Evolutionary conservation across 1,284 basidiomycete genomes (phyloP).

Genomic region (Cutaneotrichosporon sp.): DNA sequence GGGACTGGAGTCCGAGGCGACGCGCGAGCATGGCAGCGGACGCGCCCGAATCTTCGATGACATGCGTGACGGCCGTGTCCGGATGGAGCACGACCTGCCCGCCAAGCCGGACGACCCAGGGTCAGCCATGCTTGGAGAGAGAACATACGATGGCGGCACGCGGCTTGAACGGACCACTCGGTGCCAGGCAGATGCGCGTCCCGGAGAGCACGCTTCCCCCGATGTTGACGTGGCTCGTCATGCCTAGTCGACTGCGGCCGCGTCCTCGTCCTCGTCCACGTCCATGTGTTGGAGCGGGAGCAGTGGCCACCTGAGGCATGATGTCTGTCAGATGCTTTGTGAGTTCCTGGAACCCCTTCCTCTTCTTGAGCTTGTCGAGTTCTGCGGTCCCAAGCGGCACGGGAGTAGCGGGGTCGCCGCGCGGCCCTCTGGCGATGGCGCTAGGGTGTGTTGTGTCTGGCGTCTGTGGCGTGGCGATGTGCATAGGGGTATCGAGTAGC

Average conservation of each 20-base stretch:
- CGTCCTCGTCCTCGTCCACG: slow-evolving; percentile 14
- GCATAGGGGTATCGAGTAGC: slow-evolving; percentile 13
- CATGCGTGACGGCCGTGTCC: slow-evolving; percentile 47
- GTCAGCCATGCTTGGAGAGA: background rate
- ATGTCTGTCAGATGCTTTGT: slow-evolving; percentile 36
- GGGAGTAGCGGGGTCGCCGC: slow-evolving; percentile 37
- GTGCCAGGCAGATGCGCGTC: slow-evolving; percentile 30
- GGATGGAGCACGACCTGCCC: slow-evolving; percentile 40
- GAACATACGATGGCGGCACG: slow-evolving; percentile 39
- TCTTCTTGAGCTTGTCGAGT: slow-evolving; percentile 22
- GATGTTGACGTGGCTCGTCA: background rate
- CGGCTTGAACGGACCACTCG: slow-evolving; percentile 33
- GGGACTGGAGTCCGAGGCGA: slow-evolving; percentile 34
- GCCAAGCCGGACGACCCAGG: slow-evolving; percentile 38
- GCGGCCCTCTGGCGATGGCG: slow-evolving; percentile 26
- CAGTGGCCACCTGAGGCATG: slow-evolving; percentile 17
- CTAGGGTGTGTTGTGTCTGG: background rate
- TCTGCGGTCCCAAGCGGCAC: slow-evolving; percentile 31
- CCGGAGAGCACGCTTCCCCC: background rate
- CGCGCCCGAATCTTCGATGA: slow-evolving; percentile 38
- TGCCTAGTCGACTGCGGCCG: slow-evolving; percentile 5
- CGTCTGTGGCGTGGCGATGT: slow-evolving; percentile 17
- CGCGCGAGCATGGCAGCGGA: slow-evolving; percentile 25
- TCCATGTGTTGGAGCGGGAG: background rate
- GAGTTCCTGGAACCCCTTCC: slow-evolving; percentile 32